A percentile compares a stretch with the other conserved stretches of the same genome.
These are phyloP conservation scores for Heliamphora pulchella DNA, from an alignment of 179 eudicot species.

Conservation along the genomic window DNA sequence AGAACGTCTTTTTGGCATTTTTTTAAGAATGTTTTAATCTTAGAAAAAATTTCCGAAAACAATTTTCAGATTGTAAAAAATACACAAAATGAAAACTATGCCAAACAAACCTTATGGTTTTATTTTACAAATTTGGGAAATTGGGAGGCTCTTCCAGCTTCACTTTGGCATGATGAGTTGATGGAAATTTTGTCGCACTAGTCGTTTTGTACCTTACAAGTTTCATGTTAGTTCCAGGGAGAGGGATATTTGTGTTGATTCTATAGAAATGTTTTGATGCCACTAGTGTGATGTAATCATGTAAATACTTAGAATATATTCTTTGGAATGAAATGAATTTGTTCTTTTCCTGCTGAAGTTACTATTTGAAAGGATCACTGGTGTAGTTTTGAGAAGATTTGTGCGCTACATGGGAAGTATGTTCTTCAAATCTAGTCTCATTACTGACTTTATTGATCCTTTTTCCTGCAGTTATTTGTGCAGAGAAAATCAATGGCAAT, in stretches of 20 bases:
- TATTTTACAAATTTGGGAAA: not conserved
- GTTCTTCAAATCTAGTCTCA: not conserved
- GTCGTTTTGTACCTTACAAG: not conserved
- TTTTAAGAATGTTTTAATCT: no score
- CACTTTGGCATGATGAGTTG: not conserved
- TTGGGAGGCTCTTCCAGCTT: not conserved
- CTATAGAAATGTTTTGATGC: not conserved
- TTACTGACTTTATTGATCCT: not conserved
- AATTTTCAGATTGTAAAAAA: no score
- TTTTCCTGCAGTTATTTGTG: constrained; percentile 18
- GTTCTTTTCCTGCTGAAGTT: constrained; percentile 9
- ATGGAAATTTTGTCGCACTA: not conserved
- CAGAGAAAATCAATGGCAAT: constrained; percentile 25
- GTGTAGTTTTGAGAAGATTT: not conserved
- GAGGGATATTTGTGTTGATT: not conserved
- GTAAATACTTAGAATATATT: not conserved
- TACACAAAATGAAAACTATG: no score
- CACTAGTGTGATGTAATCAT: not conserved
- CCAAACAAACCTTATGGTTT: no score
- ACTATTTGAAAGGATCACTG: not conserved
- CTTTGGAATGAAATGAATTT: not conserved
- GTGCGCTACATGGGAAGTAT: not conserved
- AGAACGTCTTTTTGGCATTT: no score
- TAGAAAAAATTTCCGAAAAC: no score
- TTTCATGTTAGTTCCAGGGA: not conserved